These are phyloP conservation scores for Barnettozyma sp. DNA, from an alignment of 805 yeast species.

Conservation along the genomic window DNA sequence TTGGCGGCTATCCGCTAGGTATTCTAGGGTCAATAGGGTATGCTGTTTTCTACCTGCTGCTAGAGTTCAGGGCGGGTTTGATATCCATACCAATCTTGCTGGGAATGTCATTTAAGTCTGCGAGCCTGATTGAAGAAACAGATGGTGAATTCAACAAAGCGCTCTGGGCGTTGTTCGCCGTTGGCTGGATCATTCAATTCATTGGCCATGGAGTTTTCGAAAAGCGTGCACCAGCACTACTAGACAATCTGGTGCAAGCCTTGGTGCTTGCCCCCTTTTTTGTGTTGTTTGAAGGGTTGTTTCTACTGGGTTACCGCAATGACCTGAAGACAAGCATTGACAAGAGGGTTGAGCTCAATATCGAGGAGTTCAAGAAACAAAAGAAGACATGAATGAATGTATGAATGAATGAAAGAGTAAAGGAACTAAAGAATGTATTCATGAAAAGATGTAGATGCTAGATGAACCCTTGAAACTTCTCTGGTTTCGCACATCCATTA, in stretches of 20 bases:
- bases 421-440: no score
- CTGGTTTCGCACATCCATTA: slow-evolving; percentile 27
- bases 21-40: slow-evolving; percentile 39
- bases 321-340: slow-evolving; percentile 34
- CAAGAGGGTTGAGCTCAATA: slow-evolving; percentile 30
- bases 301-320: slow-evolving; percentile 53
- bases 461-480: slow-evolving; percentile 1
- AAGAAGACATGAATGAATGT: slow-evolving; percentile 1
- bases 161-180: slow-evolving; percentile 34
- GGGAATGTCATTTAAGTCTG: slow-evolving; percentile 21
- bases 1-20: slow-evolving; percentile 38
- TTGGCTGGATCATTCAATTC: slow-evolving; percentile 79
- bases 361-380: slow-evolving; percentile 20
- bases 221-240: slow-evolving; percentile 74
- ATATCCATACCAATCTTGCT: slow-evolving; percentile 36
- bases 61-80: slow-evolving; percentile 49
- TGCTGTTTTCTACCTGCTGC: slow-evolving; percentile 47
- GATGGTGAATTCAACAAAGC: slow-evolving; percentile 11
- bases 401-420: no score
- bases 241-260: slow-evolving; percentile 80
- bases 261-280: slow-evolving; percentile 87
- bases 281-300: slow-evolving; percentile 71
- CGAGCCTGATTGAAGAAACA: slow-evolving; percentile 21
- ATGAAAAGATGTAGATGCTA: not conserved
- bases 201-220: slow-evolving; percentile 84